A percentile compares a stretch with the other conserved stretches of the same genome.
Conservation (phyloP, 805 yeast species). For the Candida loeiensis region DNA sequence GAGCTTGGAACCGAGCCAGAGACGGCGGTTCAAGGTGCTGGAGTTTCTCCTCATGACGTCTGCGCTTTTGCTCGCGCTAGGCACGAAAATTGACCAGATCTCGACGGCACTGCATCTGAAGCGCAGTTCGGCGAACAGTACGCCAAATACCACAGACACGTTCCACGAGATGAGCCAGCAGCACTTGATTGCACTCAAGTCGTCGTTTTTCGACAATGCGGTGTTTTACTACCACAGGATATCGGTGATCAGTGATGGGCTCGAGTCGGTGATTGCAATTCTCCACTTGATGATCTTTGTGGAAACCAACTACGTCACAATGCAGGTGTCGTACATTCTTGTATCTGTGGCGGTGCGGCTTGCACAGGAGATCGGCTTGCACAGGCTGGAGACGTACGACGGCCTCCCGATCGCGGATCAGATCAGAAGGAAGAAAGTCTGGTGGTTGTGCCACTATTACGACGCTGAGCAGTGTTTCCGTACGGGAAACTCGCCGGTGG, state of each 20-base stretch:
- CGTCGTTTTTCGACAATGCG: constrained; percentile 16
- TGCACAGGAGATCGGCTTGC: constrained; percentile 42
- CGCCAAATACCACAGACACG: not conserved
- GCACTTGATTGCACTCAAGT: constrained; percentile 19
- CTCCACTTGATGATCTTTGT: constrained; percentile 20
- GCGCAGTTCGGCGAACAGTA: not conserved
- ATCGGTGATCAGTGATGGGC: constrained; percentile 23
- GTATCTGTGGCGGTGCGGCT: constrained; percentile 33
- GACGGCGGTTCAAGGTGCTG: constrained; percentile 22
- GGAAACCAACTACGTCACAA: constrained; percentile 29
- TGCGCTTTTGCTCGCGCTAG: constrained; percentile 22
- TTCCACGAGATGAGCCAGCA: not conserved
- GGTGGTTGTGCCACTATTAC: constrained; percentile 37
- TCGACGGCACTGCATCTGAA: not conserved
- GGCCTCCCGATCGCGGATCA: constrained; percentile 21
- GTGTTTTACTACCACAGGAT: constrained; percentile 22
- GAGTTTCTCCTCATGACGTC: constrained; percentile 34
- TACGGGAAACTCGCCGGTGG: constrained; percentile 38
- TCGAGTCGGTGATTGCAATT: constrained; percentile 20
- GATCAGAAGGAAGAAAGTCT: constrained; percentile 23
- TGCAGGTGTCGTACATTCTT: constrained; percentile 29
- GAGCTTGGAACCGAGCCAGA: constrained; percentile 7
- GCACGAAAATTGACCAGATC: constrained; percentile 5
- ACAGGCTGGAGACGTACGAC: constrained; percentile 29
- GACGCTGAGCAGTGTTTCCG: constrained; percentile 39